phyloP scores from a whole-genome alignment of 2,329 filamentous ascomycete genomes.

The Fusarium setosum region DNA sequence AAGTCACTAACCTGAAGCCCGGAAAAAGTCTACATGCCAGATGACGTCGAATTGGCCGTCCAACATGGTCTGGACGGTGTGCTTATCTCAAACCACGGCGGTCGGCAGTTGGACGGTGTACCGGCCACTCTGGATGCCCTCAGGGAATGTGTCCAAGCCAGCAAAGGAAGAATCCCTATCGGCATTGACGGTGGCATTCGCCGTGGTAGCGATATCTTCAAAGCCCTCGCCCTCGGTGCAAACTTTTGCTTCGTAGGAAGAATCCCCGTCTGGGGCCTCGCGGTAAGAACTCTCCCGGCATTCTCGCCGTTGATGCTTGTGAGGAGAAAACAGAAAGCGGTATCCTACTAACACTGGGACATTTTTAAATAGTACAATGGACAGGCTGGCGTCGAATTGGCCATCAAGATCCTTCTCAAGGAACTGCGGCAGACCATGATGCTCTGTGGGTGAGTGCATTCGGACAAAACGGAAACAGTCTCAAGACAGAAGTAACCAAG shows the following conservation, averaged over 20 bases:
- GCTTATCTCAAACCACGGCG: background rate
- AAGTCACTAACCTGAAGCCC: background rate
- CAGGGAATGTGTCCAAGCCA: background rate
- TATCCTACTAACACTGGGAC: too few species aligned
- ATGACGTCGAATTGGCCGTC: background rate
- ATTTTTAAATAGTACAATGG: too few species aligned
- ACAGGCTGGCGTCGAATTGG: too few species aligned
- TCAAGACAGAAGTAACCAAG: too few species aligned
- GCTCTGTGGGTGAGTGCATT: too few species aligned
- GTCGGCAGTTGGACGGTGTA: constrained; percentile 36
- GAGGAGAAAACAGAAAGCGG: too few species aligned
- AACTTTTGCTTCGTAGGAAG: background rate
- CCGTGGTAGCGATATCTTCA: background rate
- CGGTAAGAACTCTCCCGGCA: too few species aligned
- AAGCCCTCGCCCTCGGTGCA: background rate
- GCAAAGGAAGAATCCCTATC: background rate
- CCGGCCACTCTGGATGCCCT: background rate
- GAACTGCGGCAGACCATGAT: too few species aligned
- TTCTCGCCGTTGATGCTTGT: too few species aligned
- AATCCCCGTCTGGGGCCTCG: background rate
- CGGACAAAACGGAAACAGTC: too few species aligned
- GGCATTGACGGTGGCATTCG: background rate
- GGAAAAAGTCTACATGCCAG: background rate
- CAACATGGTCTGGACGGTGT: background rate
- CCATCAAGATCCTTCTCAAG: too few species aligned